Conservation (phyloP, 2,329 filamentous ascomycete genomes). For the Dactylella cylindrospora region DNA sequence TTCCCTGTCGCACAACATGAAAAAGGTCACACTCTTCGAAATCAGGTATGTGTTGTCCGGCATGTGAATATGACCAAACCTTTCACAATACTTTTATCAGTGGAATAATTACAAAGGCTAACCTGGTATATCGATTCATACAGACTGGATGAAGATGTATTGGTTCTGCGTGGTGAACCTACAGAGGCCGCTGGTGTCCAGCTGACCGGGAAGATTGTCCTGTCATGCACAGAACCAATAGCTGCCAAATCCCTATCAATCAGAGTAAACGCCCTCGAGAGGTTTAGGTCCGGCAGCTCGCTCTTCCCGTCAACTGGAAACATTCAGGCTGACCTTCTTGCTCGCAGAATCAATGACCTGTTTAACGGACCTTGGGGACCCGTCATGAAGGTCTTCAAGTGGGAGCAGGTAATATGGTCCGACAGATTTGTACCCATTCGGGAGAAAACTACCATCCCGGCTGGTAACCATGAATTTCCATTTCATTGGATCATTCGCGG, state of each 20-base stretch:
- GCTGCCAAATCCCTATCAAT: conserved; percentile 73
- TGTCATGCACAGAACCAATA: conserved; percentile 69
- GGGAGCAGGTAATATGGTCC: conserved; percentile 65
- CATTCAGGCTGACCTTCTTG: not conserved
- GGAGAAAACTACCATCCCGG: conserved; percentile 63
- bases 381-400: conserved; percentile 64
- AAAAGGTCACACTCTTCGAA: conserved; percentile 48
- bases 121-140: conserved; percentile 31
- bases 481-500: conserved; percentile 75
- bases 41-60: conserved; percentile 46
- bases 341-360: conserved; percentile 57
- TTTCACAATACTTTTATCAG: conserved; percentile 17
- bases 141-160: conserved; percentile 75
- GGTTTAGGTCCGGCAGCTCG: conserved; percentile 63
- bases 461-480: conserved; percentile 81
- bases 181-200: conserved; percentile 74
- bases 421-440: conserved; percentile 55
- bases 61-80: conserved; percentile 5
- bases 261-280: conserved; percentile 69
- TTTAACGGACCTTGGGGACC: conserved; percentile 62
- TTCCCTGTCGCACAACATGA: conserved; percentile 25
- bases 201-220: conserved; percentile 70
- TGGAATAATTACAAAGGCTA: conserved; percentile 12
- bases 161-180: conserved; percentile 74
- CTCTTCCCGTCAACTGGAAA: conserved; percentile 5